phyloP scores from a whole-genome alignment of 2,329 filamentous ascomycete genomes.

The Coniochaeta prunicola region DNA sequence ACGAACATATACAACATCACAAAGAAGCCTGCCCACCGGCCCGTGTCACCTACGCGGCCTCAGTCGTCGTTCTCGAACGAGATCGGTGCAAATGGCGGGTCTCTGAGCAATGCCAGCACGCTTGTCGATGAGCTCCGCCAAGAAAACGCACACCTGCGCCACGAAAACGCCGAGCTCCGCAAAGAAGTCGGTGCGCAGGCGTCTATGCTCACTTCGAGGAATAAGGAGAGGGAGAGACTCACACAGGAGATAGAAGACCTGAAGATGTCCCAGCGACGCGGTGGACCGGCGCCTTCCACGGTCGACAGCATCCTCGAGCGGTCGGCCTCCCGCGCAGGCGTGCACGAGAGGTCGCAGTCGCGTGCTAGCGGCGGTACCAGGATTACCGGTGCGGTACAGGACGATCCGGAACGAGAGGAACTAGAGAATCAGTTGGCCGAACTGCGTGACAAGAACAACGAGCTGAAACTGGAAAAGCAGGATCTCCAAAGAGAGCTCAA shows the following conservation, averaged over 20 bases:
- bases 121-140: conserved; percentile 69
- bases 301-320: conserved; percentile 90
- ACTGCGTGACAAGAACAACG: conserved; percentile 78
- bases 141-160: conserved; percentile 69
- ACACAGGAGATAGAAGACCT: conserved; percentile 97
- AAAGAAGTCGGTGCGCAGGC: conserved; percentile 93
- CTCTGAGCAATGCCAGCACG: conserved; percentile 53
- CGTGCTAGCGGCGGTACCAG: conserved; percentile 63
- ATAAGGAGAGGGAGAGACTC: conserved; percentile 87
- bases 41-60: conserved; percentile 40
- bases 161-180: conserved; percentile 87
- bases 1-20: conserved; percentile 62
- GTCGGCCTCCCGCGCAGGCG: conserved; percentile 77
- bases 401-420: conserved; percentile 79
- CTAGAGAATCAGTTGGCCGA: conserved; percentile 78
- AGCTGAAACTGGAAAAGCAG: conserved; percentile 82
- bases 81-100: conserved; percentile 41
- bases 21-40: conserved; percentile 40
- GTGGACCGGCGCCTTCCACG: conserved; percentile 53
- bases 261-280: conserved; percentile 77
- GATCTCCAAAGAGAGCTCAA: conserved; percentile 79
- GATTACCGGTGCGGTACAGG: conserved; percentile 42
- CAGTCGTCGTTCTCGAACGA: conserved; percentile 43
- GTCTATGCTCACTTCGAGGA: conserved; percentile 93
- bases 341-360: conserved; percentile 64